Percentiles rank a stretch among this genome's conserved stretches.
phyloP scores from a whole-genome alignment of 805 yeast genomes.

The Ogataea henricii region DNA sequence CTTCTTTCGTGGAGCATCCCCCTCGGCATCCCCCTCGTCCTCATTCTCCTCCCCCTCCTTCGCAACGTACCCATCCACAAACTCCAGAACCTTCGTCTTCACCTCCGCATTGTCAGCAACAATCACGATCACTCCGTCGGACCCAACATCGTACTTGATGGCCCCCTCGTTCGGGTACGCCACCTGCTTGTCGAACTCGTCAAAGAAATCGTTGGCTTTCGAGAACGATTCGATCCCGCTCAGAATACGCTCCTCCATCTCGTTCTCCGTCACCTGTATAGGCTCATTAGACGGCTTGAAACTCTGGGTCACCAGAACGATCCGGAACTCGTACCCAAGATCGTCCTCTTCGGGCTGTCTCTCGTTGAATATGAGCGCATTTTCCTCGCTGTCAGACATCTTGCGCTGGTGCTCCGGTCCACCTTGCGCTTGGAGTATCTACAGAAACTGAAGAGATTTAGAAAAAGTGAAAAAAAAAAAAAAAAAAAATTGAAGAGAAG shows the following conservation, averaged over 20 bases:
- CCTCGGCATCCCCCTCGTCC: slow-evolving; percentile 13
- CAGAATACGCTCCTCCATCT: slow-evolving; percentile 51
- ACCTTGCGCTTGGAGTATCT: not conserved
- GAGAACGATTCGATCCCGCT: slow-evolving; percentile 47
- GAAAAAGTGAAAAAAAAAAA: not conserved
- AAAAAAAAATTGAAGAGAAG: not conserved
- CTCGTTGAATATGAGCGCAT: slow-evolving; percentile 13
- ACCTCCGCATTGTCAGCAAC: slow-evolving; percentile 47
- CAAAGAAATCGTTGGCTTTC: slow-evolving; percentile 53
- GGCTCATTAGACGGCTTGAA: slow-evolving; percentile 34
- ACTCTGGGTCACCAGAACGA: slow-evolving; percentile 41
- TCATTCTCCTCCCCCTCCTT: slow-evolving; percentile 8
- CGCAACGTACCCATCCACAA: slow-evolving; percentile 37
- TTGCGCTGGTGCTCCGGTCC: not conserved
- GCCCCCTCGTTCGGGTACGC: slow-evolving; percentile 57
- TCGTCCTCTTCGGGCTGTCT: slow-evolving; percentile 33
- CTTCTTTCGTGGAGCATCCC: slow-evolving; percentile 11
- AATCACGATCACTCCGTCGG: slow-evolving; percentile 59
- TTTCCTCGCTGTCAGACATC: slow-evolving; percentile 9
- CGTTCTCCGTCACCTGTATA: slow-evolving; percentile 29
- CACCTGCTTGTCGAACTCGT: slow-evolving; percentile 49
- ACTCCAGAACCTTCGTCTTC: slow-evolving; percentile 41
- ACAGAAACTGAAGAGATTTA: not conserved
- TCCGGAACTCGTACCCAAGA: slow-evolving; percentile 49
- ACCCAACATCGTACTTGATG: slow-evolving; percentile 60